Evolutionary conservation across 2,329 filamentous ascomycete species (phyloP).

Genomic region (Alternaria ventricosa): DNA sequence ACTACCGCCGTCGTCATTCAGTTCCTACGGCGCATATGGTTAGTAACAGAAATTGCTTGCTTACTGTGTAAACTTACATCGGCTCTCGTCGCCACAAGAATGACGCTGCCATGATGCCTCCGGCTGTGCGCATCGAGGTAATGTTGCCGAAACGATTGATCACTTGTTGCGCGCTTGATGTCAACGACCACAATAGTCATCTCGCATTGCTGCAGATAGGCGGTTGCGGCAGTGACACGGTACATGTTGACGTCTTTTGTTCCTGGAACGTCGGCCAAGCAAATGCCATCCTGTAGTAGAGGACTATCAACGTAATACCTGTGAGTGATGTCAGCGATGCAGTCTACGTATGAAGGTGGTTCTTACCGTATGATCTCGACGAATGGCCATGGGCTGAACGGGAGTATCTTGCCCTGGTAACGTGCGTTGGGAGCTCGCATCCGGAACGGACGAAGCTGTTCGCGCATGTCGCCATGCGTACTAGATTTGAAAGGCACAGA

Average conservation of each 20-base stretch:
- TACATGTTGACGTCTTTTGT: slow-evolving; percentile 18
- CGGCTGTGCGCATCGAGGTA: slow-evolving; percentile 21
- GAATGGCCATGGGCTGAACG: slow-evolving; percentile 30
- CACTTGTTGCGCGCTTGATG: slow-evolving; percentile 18
- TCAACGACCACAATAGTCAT: slow-evolving; percentile 27
- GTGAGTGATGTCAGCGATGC: neutral
- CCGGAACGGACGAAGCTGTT: slow-evolving; percentile 21
- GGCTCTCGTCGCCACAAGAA: slow-evolving; percentile 25
- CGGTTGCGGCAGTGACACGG: slow-evolving; percentile 13
- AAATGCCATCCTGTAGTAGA: neutral
- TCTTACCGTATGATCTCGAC: slow-evolving; percentile 20
- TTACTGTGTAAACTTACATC: slow-evolving; percentile 12
- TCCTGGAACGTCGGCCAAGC: slow-evolving; percentile 25
- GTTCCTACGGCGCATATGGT: neutral
- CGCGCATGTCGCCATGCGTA: slow-evolving; percentile 15
- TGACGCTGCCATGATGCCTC: slow-evolving; percentile 22
- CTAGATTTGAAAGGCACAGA: slow-evolving; percentile 3
- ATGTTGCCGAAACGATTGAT: slow-evolving; percentile 13
- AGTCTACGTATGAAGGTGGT: neutral
- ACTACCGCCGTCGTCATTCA: slow-evolving; percentile 8
- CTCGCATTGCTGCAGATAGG: slow-evolving; percentile 24
- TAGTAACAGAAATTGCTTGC: neutral
- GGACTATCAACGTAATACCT: slow-evolving; percentile 2
- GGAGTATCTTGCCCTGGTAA: slow-evolving; percentile 16
- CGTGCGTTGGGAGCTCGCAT: slow-evolving; percentile 3